phyloP scores from a whole-genome alignment of 192 early-diverging fungal species.

The Thamnidium elegans region DNA sequence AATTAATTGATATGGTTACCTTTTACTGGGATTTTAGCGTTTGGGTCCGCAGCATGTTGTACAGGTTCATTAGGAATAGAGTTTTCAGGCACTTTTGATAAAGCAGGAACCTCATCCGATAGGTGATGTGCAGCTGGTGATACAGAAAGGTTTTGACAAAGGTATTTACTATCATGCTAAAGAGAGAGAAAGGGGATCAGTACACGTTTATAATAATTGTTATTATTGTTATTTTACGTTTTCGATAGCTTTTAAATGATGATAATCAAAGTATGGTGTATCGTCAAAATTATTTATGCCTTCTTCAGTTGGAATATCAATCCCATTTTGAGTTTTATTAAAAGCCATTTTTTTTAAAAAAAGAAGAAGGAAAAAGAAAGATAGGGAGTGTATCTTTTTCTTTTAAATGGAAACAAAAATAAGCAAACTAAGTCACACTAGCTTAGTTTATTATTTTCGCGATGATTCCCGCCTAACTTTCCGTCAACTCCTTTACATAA shows the following conservation, averaged over 20 bases:
- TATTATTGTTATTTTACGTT: neutral
- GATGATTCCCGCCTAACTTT: too few relatives aligned
- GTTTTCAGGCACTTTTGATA: neutral
- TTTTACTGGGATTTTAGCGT: neutral
- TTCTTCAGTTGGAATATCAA: neutral
- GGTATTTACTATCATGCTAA: neutral
- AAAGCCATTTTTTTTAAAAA: too few relatives aligned
- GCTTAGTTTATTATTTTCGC: too few relatives aligned
- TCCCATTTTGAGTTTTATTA: neutral
- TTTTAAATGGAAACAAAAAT: too few relatives aligned
- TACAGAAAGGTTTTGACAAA: neutral
- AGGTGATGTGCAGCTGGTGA: neutral
- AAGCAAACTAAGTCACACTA: too few relatives aligned
- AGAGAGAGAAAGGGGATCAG: neutral
- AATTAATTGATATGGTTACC: neutral
- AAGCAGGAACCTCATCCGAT: neutral
- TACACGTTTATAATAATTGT: neutral
- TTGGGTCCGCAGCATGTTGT: too few relatives aligned
- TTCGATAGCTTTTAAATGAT: conserved; percentile 5
- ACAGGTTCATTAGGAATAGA: neutral
- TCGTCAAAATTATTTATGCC: neutral
- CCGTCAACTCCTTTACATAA: too few relatives aligned
- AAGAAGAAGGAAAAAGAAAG: too few relatives aligned
- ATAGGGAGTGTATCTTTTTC: too few relatives aligned
- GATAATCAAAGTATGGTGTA: neutral